phyloP scores from a whole-genome alignment of 257 asterid genomes.

The Cordia subcordata region DNA sequence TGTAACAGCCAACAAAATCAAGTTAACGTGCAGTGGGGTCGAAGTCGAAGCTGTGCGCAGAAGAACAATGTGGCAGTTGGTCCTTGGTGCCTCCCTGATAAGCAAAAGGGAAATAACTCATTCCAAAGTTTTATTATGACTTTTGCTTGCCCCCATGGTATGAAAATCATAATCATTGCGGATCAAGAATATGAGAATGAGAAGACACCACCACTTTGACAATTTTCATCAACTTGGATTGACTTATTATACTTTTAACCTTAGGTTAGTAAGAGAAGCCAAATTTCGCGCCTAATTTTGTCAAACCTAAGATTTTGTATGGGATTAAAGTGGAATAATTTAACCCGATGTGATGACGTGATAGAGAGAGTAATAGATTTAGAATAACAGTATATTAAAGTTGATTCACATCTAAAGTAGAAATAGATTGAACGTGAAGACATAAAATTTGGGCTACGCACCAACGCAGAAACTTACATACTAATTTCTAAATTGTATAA shows the following conservation, averaged over 20 bases:
- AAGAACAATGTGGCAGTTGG: conserved; percentile 16
- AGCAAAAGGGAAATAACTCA: conserved; percentile 14
- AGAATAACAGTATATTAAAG: too few species aligned
- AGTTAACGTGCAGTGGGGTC: conserved; percentile 11
- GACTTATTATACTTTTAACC: neutral
- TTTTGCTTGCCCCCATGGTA: conserved; percentile 15
- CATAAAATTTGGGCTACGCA: too few species aligned
- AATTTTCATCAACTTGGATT: neutral
- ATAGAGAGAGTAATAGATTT: too few species aligned
- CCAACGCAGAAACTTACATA: too few species aligned
- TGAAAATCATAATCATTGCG: conserved; percentile 30
- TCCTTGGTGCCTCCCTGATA: conserved; percentile 18
- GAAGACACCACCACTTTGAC: conserved; percentile 27
- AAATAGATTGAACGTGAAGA: too few species aligned
- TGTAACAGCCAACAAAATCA: neutral
- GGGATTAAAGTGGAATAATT: too few species aligned
- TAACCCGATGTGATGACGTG: too few species aligned
- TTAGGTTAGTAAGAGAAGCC: neutral
- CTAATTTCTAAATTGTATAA: too few species aligned
- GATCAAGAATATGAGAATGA: conserved; percentile 14
- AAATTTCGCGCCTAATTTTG: neutral
- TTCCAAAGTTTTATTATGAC: conserved; percentile 19
- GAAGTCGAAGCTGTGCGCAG: too few species aligned
- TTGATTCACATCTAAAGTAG: too few species aligned
- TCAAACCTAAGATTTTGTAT: too few species aligned